Percentiles rank a stretch among this genome's conserved stretches.
These are phyloP conservation scores for Pyrenophora teres DNA, from an alignment of 2,329 filamentous ascomycete species.

Conservation along the genomic window DNA sequence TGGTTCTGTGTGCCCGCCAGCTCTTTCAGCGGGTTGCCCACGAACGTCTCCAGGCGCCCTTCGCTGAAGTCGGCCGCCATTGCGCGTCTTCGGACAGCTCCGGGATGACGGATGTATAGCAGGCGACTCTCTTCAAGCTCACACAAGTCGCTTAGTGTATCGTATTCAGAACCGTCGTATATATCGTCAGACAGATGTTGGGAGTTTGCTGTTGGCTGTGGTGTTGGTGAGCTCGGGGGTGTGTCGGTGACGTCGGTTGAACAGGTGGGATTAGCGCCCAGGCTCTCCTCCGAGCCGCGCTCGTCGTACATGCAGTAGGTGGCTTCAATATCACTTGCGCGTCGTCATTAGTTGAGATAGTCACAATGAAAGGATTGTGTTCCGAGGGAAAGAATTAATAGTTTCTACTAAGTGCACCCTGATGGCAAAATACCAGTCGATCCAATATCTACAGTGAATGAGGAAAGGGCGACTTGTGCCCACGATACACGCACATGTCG, in stretches of 20 bases:
- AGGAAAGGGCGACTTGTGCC: slow-evolving; percentile 12
- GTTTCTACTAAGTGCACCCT: slow-evolving; percentile 6
- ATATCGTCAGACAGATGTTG: slow-evolving; percentile 8
- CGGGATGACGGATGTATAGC: slow-evolving; percentile 6
- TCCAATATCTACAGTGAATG: slow-evolving; percentile 27
- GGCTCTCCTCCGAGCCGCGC: slow-evolving; percentile 5
- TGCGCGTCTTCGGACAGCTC: slow-evolving; percentile 23
- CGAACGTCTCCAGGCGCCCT: slow-evolving; percentile 81
- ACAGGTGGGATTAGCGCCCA: slow-evolving; percentile 7
- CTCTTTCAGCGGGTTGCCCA: slow-evolving; percentile 86
- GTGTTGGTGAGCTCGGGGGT: slow-evolving; percentile 9
- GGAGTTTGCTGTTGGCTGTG: slow-evolving; percentile 7
- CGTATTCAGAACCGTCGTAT: slow-evolving; percentile 21
- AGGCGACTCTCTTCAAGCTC: slow-evolving; percentile 14
- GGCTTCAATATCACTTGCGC: not conserved
- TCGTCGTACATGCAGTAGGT: slow-evolving; percentile 13
- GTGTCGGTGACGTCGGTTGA: slow-evolving; percentile 25
- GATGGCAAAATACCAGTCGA: slow-evolving; percentile 7
- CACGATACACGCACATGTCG: slow-evolving; percentile 4
- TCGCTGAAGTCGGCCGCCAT: slow-evolving; percentile 51
- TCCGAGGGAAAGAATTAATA: slow-evolving; percentile 2
- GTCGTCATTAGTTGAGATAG: not conserved
- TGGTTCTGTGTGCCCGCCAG: slow-evolving; percentile 95
- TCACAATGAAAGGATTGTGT: not conserved
- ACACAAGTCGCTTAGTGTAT: slow-evolving; percentile 15